These are phyloP conservation scores for Chiua virens DNA, from an alignment of 768 basidiomycete species.

Conservation along the genomic window DNA sequence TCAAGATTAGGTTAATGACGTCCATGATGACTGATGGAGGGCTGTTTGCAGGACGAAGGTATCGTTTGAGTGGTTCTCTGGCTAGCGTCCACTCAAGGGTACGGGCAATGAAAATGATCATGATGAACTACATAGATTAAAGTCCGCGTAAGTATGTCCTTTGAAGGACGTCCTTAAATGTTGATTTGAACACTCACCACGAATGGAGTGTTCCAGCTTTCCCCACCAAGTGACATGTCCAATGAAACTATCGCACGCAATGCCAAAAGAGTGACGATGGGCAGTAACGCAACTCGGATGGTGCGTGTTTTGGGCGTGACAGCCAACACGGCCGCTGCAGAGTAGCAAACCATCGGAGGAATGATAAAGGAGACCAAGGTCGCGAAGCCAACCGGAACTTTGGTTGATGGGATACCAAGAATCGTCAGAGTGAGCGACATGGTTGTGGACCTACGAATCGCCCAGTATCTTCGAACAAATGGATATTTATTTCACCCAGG, in stretches of 20 bases:
- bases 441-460: too few species aligned
- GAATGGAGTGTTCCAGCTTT: neutral
- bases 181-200: slow-evolving; percentile 4
- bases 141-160: neutral
- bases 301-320: slow-evolving; percentile 43
- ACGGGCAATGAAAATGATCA: slow-evolving; percentile 11
- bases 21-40: slow-evolving; percentile 27
- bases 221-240: slow-evolving; percentile 6
- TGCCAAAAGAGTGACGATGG: slow-evolving; percentile 42
- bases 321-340: slow-evolving; percentile 49
- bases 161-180: neutral
- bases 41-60: slow-evolving; percentile 3
- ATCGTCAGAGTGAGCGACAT: neutral
- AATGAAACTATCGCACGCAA: slow-evolving; percentile 36
- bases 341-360: slow-evolving; percentile 47
- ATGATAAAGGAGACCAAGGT: slow-evolving; percentile 39
- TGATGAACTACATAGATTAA: slow-evolving; percentile 6
- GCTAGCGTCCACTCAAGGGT: slow-evolving; percentile 17
- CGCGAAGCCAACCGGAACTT: slow-evolving; percentile 29
- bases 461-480: too few species aligned
- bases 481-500: too few species aligned
- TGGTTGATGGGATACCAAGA: slow-evolving; percentile 7
- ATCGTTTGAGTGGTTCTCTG: slow-evolving; percentile 13
- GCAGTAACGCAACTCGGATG: slow-evolving; percentile 47
- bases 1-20: slow-evolving; percentile 49